These are phyloP conservation scores for Backusella australiensis DNA, from an alignment of 192 early-diverging fungal species.

Conservation along the genomic window DNA sequence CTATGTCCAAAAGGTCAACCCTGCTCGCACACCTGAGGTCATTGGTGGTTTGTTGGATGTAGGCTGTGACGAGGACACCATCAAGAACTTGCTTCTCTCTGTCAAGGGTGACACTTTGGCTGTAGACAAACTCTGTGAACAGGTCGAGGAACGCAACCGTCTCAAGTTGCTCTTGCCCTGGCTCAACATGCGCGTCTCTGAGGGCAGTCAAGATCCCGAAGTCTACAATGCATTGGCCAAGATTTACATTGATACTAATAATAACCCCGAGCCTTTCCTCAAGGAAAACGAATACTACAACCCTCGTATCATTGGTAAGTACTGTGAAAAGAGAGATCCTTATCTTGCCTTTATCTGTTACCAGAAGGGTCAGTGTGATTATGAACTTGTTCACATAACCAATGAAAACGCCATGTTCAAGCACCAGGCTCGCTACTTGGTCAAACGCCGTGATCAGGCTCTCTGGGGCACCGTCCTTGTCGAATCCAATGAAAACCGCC, in stretches of 20 bases:
- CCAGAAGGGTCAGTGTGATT: constrained; percentile 92
- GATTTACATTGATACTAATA: constrained; percentile 99
- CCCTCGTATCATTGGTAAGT: constrained; percentile 90
- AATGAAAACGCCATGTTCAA: constrained; percentile 99
- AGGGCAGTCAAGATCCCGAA: constrained; percentile 85
- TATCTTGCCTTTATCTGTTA: constrained; percentile 94
- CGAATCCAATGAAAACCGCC: constrained; percentile 76
- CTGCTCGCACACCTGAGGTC: constrained; percentile 89
- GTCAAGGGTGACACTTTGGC: constrained; percentile 77
- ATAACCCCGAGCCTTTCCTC: constrained; percentile 95
- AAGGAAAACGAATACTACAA: constrained; percentile 88
- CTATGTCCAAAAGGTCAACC: constrained; percentile 99
- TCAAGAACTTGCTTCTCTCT: constrained; percentile 88
- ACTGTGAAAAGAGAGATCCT: constrained; percentile 99
- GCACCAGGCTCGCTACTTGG: constrained; percentile 96
- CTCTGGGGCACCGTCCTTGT: constrained; percentile 87
- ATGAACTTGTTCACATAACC: constrained; percentile 92
- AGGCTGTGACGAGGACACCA: constrained; percentile 93
- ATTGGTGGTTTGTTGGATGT: constrained; percentile 97
- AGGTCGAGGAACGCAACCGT: constrained; percentile 95
- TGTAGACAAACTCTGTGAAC: constrained; percentile 81
- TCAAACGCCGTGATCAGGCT: constrained; percentile 79
- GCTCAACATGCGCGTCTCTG: constrained; percentile 87
- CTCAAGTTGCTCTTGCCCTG: constrained; percentile 94
- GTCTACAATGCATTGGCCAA: constrained; percentile 98